A percentile compares a stretch with the other conserved stretches of the same genome.
These are phyloP conservation scores for Aspergillus neoniger DNA, from an alignment of 2,329 filamentous ascomycete genomes.

Conservation along the genomic window DNA sequence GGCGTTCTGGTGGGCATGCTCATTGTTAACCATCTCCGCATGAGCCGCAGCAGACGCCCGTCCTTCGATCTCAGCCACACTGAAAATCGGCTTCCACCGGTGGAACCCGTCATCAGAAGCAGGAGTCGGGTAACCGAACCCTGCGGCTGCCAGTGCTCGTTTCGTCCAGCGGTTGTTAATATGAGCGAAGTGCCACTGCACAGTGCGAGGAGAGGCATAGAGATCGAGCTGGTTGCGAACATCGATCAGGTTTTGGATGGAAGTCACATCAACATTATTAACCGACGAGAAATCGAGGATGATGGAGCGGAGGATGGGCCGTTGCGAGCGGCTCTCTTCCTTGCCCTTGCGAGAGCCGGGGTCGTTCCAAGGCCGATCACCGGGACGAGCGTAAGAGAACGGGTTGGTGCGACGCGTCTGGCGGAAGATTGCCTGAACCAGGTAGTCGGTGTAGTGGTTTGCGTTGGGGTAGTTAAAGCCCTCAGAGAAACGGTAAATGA, in stretches of 20 bases:
- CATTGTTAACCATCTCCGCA: slow-evolving; percentile 66
- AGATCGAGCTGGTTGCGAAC: slow-evolving; percentile 90
- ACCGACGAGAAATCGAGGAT: slow-evolving; percentile 93
- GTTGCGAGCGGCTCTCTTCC: slow-evolving; percentile 50
- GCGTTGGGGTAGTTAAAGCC: slow-evolving; percentile 97
- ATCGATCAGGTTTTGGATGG: slow-evolving; percentile 88
- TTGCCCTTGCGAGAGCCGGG: slow-evolving; percentile 69
- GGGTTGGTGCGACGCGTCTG: slow-evolving; percentile 76
- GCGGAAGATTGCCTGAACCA: slow-evolving; percentile 67
- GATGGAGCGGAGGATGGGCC: slow-evolving; percentile 79
- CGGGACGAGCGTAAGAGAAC: slow-evolving; percentile 62
- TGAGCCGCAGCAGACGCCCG: slow-evolving; percentile 67
- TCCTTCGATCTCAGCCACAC: slow-evolving; percentile 81
- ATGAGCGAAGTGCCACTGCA: slow-evolving; percentile 95
- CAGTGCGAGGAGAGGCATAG: slow-evolving; percentile 75
- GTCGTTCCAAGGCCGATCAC: slow-evolving; percentile 94
- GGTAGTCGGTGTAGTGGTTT: slow-evolving; percentile 80
- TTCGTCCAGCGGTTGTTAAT: slow-evolving; percentile 96
- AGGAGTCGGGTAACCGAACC: slow-evolving; percentile 79
- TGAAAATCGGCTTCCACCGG: slow-evolving; percentile 94
- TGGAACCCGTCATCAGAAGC: slow-evolving; percentile 56
- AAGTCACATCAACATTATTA: slow-evolving; percentile 92
- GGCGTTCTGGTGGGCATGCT: slow-evolving; percentile 43
- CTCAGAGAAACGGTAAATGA: slow-evolving; percentile 93
- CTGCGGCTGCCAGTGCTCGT: slow-evolving; percentile 79